Evolutionary conservation across 176 grass and related monocot genomes (phyloP).

Genomic region (Eremochloa ophiuroides): DNA sequence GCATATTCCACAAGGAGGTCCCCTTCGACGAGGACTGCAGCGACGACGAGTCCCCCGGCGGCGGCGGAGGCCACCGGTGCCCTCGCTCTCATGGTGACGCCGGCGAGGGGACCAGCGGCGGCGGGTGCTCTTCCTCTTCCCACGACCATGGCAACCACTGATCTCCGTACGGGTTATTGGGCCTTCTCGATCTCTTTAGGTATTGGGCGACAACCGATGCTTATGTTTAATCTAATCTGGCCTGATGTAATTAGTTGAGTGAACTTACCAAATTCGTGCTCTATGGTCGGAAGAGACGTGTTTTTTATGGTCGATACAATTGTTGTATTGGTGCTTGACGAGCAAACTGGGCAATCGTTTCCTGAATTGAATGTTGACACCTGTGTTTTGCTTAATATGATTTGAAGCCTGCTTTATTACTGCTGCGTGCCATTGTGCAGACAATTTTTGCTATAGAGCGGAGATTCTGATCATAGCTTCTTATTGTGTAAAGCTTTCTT

Average conservation of each 20-base stretch:
- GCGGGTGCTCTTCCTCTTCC: slow-evolving; percentile 34
- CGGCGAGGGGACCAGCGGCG: slow-evolving; percentile 27
- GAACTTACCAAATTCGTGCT: neutral
- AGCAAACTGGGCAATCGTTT: neutral
- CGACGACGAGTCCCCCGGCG: slow-evolving; percentile 59
- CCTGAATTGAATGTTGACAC: neutral
- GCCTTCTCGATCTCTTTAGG: neutral
- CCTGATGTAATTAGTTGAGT: neutral
- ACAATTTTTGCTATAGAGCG: neutral
- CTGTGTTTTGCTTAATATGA: neutral
- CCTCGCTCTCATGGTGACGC: slow-evolving; percentile 2
- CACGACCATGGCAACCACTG: slow-evolving; percentile 19
- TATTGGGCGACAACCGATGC: neutral
- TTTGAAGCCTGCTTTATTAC: neutral
- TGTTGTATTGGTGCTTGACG: neutral
- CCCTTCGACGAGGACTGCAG: slow-evolving; percentile 94
- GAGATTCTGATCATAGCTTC: neutral
- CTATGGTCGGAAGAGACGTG: neutral
- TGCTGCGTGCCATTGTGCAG: neutral
- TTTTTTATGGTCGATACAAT: neutral
- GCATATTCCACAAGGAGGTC: slow-evolving; percentile 94
- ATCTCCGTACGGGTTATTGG: slow-evolving; percentile 11
- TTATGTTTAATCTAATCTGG: neutral
- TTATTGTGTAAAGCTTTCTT: neutral
- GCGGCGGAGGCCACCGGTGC: neutral